These are phyloP conservation scores for Papiliotrema terrestris DNA, from an alignment of 1,284 basidiomycete genomes.

Conservation along the genomic window DNA sequence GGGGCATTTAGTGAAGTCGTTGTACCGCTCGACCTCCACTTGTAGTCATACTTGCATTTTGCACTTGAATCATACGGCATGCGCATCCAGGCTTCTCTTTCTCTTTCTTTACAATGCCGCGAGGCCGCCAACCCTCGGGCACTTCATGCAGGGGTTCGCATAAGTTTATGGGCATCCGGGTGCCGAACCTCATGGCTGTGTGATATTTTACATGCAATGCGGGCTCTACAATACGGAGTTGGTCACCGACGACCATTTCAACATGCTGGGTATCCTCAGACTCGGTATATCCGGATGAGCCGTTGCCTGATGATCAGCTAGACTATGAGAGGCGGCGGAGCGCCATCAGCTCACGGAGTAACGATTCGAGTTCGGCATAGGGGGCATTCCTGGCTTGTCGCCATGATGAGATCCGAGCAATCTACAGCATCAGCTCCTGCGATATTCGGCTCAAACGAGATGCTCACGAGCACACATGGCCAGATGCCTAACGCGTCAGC, in stretches of 20 bases:
- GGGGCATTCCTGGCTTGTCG: constrained; percentile 74
- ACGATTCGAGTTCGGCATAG: constrained; percentile 80
- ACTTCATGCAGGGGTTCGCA: no score
- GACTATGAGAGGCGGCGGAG: not conserved
- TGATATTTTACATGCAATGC: no score
- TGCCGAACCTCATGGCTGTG: no score
- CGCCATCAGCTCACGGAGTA: constrained; percentile 28
- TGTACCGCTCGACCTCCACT: not conserved
- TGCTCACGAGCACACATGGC: constrained; percentile 63
- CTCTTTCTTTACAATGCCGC: no score
- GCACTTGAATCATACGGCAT: no score
- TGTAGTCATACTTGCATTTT: not conserved
- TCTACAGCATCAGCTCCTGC: constrained; percentile 20
- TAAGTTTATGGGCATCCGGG: no score
- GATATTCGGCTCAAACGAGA: not conserved
- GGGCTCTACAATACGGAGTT: no score
- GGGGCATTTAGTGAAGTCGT: no score
- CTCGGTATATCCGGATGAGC: constrained; percentile 64
- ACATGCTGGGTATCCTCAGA: constrained; percentile 6
- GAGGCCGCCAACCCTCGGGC: no score
- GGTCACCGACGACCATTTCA: not conserved
- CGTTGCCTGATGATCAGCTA: constrained; percentile 51
- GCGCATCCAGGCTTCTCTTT: no score
- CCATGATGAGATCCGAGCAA: constrained; percentile 81
- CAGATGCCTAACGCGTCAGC: constrained; percentile 58